Base-by-base conservation (phyloP, 2,329 filamentous ascomycete genomes). In the Grosmannia huntii region DNA sequence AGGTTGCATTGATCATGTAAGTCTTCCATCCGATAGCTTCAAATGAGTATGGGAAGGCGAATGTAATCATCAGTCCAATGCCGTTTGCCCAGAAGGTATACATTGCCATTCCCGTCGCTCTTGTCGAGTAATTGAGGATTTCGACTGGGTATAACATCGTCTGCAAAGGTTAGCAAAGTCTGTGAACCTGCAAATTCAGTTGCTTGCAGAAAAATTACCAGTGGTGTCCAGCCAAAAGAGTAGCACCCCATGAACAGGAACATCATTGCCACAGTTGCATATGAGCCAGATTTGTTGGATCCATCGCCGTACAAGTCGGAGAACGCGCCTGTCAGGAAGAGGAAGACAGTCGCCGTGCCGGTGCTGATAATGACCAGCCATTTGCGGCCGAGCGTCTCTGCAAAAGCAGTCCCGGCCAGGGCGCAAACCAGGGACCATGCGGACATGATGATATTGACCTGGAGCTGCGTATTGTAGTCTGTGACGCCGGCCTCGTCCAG, bases 401-500 rank as follows among this genome's bases (percentile, higher is more conserved):
- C 23, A 41, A 21, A 25, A 16, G 14, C 21, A n/a, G 52, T 53
- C 1, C 52, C 52, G 52, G 23, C 51, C n/a, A 53, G 10, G 33
- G 52, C 52, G 36, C 52, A 53, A 21, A 53, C n/a, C 31, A 53
- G n/a, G 14, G 31, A 53, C 19, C 19, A 53, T 12, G 52, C 52
- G 12, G 36, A 38, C 19, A 53, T 33, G 27, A 53, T 53, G 21
- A 53, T 53, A 25, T 53, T 53, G 23, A 53, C 36, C 33, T 53
- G n/a, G 11, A 53, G 52, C 52, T 53, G 52, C 5, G 52, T 53
- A 25, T 16, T 6, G 31, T 33, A 38, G 21, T 53, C n/a, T 6
- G 60, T 58, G 41, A 61, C 60, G 41, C 60, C 60, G 14, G 48
- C 48, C 6, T 49, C 44, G 14, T 33, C 23, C 9, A 61, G 25